phyloP scores from a whole-genome alignment of 2,329 filamentous ascomycete genomes.

The Fusarium proliferatum region DNA sequence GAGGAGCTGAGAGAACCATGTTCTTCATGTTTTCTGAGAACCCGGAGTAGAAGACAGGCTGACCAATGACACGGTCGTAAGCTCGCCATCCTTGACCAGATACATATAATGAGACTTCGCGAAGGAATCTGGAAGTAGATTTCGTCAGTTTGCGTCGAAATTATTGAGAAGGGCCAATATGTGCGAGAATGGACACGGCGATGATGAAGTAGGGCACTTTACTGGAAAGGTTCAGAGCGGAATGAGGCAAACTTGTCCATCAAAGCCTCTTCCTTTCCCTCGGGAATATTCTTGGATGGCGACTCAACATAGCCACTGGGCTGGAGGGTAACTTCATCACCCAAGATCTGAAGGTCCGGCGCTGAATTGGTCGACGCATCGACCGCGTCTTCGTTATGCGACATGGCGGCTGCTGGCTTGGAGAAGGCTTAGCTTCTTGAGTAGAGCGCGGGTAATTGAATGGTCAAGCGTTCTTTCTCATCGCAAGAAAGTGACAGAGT shows the following conservation, averaged over 20 bases:
- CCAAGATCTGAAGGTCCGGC: constrained; percentile 82
- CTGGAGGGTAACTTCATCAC: constrained; percentile 78
- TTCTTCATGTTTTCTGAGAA: constrained; percentile 92
- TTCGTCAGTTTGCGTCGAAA: constrained; percentile 16
- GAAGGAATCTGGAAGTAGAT: constrained; percentile 74
- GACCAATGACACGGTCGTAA: constrained; percentile 90
- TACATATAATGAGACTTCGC: constrained; percentile 92
- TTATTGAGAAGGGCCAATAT: not conserved
- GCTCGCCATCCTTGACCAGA: constrained; percentile 95
- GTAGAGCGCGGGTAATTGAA: constrained; percentile 19
- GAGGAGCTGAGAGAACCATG: constrained; percentile 77
- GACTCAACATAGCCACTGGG: constrained; percentile 75
- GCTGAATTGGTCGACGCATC: constrained; percentile 60
- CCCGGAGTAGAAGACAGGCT: constrained; percentile 91
- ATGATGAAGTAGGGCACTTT: constrained; percentile 36
- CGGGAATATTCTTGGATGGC: constrained; percentile 54
- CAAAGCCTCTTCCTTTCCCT: constrained; percentile 72
- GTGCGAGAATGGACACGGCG: not conserved
- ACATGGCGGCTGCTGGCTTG: constrained; percentile 42
- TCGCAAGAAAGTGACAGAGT: constrained; percentile 22
- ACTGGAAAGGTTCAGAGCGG: constrained; percentile 74
- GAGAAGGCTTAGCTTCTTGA: not conserved
- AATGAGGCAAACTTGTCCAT: constrained; percentile 90
- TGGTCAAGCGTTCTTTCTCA: constrained; percentile 32
- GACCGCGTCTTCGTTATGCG: constrained; percentile 45